A percentile compares a stretch with the other conserved stretches of the same genome.
These are phyloP conservation scores for Auricularia heimuer DNA, from an alignment of 768 basidiomycete species.

Conservation along the genomic window DNA sequence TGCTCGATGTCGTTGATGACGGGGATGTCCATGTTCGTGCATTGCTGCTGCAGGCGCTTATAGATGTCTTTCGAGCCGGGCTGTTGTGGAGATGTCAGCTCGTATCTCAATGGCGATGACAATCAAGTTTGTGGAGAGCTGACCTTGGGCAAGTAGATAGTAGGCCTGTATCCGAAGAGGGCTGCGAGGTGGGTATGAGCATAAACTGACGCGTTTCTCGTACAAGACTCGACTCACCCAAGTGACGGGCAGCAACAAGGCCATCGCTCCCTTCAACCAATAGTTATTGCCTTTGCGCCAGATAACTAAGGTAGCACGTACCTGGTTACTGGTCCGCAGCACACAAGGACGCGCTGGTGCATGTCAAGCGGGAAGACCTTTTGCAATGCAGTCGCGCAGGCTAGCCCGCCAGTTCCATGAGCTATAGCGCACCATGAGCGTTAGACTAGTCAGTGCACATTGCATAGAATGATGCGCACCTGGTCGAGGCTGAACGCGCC, in stretches of 20 bases:
- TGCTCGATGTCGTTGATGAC: slow-evolving; percentile 35
- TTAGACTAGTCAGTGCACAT: background rate
- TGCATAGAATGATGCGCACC: slow-evolving; percentile 30
- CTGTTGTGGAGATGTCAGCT: slow-evolving; percentile 26
- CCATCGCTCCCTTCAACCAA: slow-evolving; percentile 63
- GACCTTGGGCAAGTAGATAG: slow-evolving; percentile 91
- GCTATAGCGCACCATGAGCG: slow-evolving; percentile 29
- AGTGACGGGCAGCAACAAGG: slow-evolving; percentile 89
- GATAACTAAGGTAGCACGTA: slow-evolving; percentile 5
- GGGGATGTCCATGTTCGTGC: slow-evolving; percentile 78
- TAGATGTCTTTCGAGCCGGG: slow-evolving; percentile 92
- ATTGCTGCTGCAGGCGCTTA: slow-evolving; percentile 78
- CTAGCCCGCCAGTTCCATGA: slow-evolving; percentile 93
- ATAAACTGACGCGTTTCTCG: background rate
- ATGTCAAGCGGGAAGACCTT: slow-evolving; percentile 61
- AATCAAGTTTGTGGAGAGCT: background rate
- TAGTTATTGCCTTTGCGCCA: background rate
- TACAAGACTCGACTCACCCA: slow-evolving; percentile 41
- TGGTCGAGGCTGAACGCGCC: slow-evolving; percentile 95
- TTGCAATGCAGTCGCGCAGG: slow-evolving; percentile 82
- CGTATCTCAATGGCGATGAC: background rate
- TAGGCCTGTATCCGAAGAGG: slow-evolving; percentile 86
- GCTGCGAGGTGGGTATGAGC: slow-evolving; percentile 31
- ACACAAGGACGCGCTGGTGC: slow-evolving; percentile 77
- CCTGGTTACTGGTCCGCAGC: slow-evolving; percentile 96